Evolutionary conservation across 768 basidiomycete species (phyloP), one percentile per base, ranked within the genome.

Genomic region (Podaxis mareebaensis): DNA sequence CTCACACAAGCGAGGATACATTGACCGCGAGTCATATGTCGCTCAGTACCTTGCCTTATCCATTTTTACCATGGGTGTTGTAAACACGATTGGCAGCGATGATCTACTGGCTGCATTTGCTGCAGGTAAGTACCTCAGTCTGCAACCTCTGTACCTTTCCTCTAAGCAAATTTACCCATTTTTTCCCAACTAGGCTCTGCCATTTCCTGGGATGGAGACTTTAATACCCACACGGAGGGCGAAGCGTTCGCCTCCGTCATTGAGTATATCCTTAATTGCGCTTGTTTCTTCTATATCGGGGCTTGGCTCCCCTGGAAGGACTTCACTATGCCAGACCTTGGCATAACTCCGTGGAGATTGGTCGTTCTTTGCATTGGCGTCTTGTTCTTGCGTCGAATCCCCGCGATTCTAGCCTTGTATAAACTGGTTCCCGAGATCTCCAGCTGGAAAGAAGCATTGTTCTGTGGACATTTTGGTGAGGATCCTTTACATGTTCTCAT

Each of bases 221-320:
- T 92, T 77, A 90, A 92, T 68, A 76, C 76, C 20, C 88, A 93
- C 64, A 93, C 86, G 0, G 92, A 96, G 74, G 87, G 91, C 66
- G 92, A 95, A 62, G 80, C 86, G 11, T 98, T 99, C 72, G 90
- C 93, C 1, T 89, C 93, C 26, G 92, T 97, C 46, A 88, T 99
- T 65, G 93, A 98, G 73, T 84, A 97, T 65, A 80, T 97, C 26
- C 79, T 93, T 59, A 93, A 92, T 67, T 90, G 90, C 65, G 87
- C 78, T 2, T 90, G 90, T 74, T 93, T 93, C 74, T 80, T 93
- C 28, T 93, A 93, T 71, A 91, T 85, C 48, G 97, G 96, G 28
- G 95, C 96, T 2, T 95, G 95, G 88, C 73, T 92, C 11, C 89
- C 90, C 0, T 91, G 92, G 67, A 67, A 78, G 7, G 67, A 76